Base-by-base conservation (phyloP, 176 grass and related monocot genomes). In the Carex parvula region DNA sequence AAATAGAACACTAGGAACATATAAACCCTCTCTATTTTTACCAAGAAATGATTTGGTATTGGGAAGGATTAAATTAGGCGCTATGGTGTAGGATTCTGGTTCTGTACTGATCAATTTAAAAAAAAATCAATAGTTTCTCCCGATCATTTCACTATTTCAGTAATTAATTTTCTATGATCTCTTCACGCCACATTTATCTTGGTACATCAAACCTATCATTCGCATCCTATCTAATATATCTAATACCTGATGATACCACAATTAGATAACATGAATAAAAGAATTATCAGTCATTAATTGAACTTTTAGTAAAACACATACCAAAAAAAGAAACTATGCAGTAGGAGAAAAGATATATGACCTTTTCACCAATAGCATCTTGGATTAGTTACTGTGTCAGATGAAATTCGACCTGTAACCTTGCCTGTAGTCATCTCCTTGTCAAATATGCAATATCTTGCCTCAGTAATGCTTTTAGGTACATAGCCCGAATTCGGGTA, bases 291-390 rank as follows among this genome's bases (percentile, higher is more conserved):
- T 35, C 30, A 35, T 67, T 30, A 67, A 35, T 66, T 35, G 2
- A 67, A 35, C 30, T 35, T 37, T 15, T 16, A 35, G 30, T 67
- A 16, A 35, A 35, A 67, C 5, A 67, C 12, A 46, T 46, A 46
- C 44, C 44, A 46, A 46, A 46, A 46, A 46, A 46, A 1, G 1
- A 11, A 39, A 39, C 5, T 39, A 48, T 2, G 0, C 9, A 48
- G 46, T 50, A 50, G 46, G 10, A 37, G 2, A 60, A 62, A 37
- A 8, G 41, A n/a, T 17, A 60, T 44, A 4, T 65, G 0, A 92
- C 90, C 88, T 94, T 94, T 85, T 94, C 92, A 75, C 92, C 92
- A 22, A 92, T 88, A 24, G 92, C 86, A 87, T 92, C 93, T 83
- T 94, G 93, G 86, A 94, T 81, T 37, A 85, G 60, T 80, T n/a